Percentiles rank a stretch among this genome's conserved stretches.
Evolutionary conservation across 768 basidiomycete species (phyloP).

Genomic region (Sporobolomyces phaffii): DNA sequence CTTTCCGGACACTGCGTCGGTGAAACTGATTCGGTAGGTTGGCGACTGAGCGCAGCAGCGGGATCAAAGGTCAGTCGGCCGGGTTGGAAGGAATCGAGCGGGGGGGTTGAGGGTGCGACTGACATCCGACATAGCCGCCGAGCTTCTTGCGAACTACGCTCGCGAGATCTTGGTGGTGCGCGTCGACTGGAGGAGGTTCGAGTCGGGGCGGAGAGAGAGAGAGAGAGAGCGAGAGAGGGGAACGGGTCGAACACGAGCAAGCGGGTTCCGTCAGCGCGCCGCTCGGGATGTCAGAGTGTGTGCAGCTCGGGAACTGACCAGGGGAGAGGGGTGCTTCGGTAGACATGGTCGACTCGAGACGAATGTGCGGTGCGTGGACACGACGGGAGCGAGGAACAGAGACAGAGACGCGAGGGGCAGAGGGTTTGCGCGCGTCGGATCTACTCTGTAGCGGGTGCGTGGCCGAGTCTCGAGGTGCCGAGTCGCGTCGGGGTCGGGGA

Average conservation of each 20-base stretch:
- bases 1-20: slow-evolving; percentile 94
- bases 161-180: neutral
- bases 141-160: slow-evolving; percentile 62
- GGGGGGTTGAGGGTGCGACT: neutral
- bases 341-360: slow-evolving; percentile 3
- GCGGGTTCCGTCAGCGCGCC: neutral
- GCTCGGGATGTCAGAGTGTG: neutral
- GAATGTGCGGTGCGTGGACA: too few relatives aligned
- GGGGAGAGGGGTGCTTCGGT: slow-evolving; percentile 4
- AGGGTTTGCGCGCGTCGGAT: neutral
- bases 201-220: neutral
- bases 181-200: neutral
- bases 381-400: too few relatives aligned
- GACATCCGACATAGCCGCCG: slow-evolving; percentile 78
- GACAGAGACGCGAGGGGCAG: neutral
- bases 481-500: neutral
- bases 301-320: neutral
- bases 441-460: too few relatives aligned
- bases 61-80: neutral
- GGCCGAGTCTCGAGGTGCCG: neutral
- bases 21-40: slow-evolving; percentile 99
- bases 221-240: neutral
- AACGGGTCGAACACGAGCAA: neutral
- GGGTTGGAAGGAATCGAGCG: too few relatives aligned
- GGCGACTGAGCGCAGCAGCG: slow-evolving; percentile 53